phyloP scores from a whole-genome alignment of 805 yeast species.

The Lipomyces yamadae region DNA sequence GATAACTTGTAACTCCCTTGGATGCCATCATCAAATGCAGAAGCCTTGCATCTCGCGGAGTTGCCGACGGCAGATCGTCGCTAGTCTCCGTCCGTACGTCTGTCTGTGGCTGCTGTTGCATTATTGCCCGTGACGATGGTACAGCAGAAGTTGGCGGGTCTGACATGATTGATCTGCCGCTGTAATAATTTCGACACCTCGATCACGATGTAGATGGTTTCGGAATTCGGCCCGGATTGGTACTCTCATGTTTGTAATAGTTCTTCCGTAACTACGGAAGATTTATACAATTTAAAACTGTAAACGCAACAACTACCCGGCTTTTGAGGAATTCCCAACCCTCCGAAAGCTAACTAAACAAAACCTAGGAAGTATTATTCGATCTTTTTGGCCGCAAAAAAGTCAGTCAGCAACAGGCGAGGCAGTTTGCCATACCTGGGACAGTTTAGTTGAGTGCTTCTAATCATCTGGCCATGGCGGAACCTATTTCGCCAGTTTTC shows the following conservation, averaged over 20 bases:
- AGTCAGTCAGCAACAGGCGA: not conserved
- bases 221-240: no score
- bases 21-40: conserved; percentile 90
- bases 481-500: conserved; percentile 33
- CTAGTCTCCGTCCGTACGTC: conserved; percentile 9
- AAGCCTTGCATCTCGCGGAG: conserved; percentile 88
- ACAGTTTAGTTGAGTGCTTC: not conserved
- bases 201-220: no score
- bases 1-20: conserved; percentile 87
- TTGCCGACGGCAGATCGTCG: conserved; percentile 34
- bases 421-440: not conserved
- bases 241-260: not conserved
- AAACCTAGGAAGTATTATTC: not conserved
- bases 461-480: conserved; percentile 17
- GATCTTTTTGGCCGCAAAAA: not conserved
- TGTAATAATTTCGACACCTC: no score
- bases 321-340: not conserved
- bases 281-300: not conserved
- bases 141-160: not conserved
- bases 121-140: not conserved
- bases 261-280: not conserved
- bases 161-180: not conserved
- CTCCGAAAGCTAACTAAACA: not conserved
- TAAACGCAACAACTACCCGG: not conserved
- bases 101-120: conserved; percentile 7